phyloP scores from a whole-genome alignment of 768 basidiomycete species.

The Coprinopsis cinerea region DNA sequence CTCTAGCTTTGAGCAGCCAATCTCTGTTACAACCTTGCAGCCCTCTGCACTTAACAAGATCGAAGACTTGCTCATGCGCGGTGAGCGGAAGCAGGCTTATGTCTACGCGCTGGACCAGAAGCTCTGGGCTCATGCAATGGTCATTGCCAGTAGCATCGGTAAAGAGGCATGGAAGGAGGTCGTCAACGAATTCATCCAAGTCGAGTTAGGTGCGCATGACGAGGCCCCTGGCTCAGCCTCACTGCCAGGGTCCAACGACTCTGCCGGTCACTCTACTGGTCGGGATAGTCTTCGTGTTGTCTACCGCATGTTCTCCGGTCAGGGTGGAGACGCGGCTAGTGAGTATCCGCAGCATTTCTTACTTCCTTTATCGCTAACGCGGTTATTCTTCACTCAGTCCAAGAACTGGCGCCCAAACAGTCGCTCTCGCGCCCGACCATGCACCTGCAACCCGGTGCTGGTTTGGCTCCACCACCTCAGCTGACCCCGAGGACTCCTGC shows the following conservation, averaged over 20 bases:
- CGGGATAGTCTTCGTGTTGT: slow-evolving; percentile 73
- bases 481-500: slow-evolving; percentile 63
- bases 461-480: slow-evolving; percentile 17
- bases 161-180: slow-evolving; percentile 92
- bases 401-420: slow-evolving; percentile 63
- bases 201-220: slow-evolving; percentile 55
- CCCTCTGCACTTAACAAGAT: slow-evolving; percentile 70
- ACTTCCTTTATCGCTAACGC: slow-evolving; percentile 5
- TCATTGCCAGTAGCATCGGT: slow-evolving; percentile 90
- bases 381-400: too few species aligned
- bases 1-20: slow-evolving; percentile 37
- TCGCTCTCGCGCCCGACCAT: slow-evolving; percentile 37
- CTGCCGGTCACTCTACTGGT: slow-evolving; percentile 37
- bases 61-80: slow-evolving; percentile 71
- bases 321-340: slow-evolving; percentile 76
- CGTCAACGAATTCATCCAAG: slow-evolving; percentile 75
- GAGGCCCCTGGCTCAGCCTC: slow-evolving; percentile 16
- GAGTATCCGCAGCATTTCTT: slow-evolving; percentile 21
- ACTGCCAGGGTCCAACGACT: slow-evolving; percentile 12
- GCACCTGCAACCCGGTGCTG: slow-evolving; percentile 33
- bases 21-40: slow-evolving; percentile 55
- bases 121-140: slow-evolving; percentile 93
- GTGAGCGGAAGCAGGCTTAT: slow-evolving; percentile 83
- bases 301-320: slow-evolving; percentile 81
- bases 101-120: slow-evolving; percentile 83